A percentile compares a stretch with the other conserved stretches of the same genome.
phyloP scores from a whole-genome alignment of 139 green algal species.

The Closterium sp. region DNA sequence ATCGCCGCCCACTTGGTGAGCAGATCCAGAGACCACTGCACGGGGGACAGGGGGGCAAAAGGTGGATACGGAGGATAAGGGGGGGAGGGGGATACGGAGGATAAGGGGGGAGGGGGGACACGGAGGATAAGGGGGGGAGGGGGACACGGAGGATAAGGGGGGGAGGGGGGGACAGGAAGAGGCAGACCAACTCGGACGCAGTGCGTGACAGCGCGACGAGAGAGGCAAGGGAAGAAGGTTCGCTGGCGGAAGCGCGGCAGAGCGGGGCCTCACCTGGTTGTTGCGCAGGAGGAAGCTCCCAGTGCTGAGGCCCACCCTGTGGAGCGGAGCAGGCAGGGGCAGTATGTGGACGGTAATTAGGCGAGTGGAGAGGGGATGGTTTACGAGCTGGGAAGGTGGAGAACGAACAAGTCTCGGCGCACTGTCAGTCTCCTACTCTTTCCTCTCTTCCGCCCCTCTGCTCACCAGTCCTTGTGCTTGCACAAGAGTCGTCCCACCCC shows the following conservation, averaged over 20 bases:
- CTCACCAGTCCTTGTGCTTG: conserved; percentile 28
- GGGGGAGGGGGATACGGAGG: too few relatives aligned
- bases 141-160: background rate
- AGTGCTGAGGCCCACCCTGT: conserved; percentile 36
- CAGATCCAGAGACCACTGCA: conserved; percentile 37
- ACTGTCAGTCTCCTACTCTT: too few relatives aligned
- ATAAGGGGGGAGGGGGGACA: too few relatives aligned
- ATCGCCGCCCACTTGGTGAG: conserved; percentile 20
- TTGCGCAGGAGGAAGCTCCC: conserved; percentile 33
- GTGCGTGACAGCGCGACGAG: too few relatives aligned
- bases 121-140: background rate
- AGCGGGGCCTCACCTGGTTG: conserved; percentile 35
- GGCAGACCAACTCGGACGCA: too few relatives aligned
- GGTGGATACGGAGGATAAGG: background rate
- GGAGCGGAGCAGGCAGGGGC: background rate
- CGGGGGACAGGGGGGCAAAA: background rate
- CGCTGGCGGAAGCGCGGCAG: too few relatives aligned
- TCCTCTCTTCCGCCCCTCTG: too few relatives aligned
- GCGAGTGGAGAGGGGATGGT: too few relatives aligned
- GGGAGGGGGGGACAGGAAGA: background rate
- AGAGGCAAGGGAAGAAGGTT: too few relatives aligned
- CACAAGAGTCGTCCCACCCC: conserved; percentile 29
- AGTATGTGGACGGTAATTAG: too few relatives aligned
- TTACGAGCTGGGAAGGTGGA: too few relatives aligned
- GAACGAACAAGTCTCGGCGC: too few relatives aligned